Conservation (phyloP, 768 basidiomycete species). For the Porphyrellus cyaneotinctus region DNA sequence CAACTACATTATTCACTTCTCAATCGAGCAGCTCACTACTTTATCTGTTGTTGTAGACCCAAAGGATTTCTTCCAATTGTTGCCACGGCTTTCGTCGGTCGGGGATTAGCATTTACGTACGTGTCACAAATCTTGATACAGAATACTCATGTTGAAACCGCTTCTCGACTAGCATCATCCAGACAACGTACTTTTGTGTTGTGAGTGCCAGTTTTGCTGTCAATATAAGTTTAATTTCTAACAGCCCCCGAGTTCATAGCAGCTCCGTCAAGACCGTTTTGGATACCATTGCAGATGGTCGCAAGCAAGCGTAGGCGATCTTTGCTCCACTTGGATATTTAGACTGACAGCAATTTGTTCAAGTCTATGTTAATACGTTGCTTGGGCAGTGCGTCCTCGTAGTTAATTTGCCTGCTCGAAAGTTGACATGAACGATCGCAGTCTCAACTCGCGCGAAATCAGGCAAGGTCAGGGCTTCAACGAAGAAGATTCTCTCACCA, state of each 20-base stretch:
- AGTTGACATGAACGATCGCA: slow-evolving; percentile 7
- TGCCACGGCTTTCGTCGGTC: slow-evolving; percentile 6
- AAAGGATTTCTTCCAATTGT: slow-evolving; percentile 1
- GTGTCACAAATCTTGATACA: slow-evolving; percentile 1
- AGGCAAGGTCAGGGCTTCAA: slow-evolving; percentile 20
- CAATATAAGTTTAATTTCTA: background rate
- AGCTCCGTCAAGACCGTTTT: slow-evolving; percentile 18
- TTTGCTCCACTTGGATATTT: background rate
- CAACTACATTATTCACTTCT: background rate
- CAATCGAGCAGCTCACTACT: background rate
- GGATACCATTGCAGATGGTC: slow-evolving; percentile 29
- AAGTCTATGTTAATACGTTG: slow-evolving; percentile 29
- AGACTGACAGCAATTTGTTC: background rate
- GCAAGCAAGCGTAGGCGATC: slow-evolving; percentile 20
- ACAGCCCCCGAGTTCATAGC: slow-evolving; percentile 20
- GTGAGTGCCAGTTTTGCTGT: slow-evolving; percentile 15
- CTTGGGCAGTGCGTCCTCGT: slow-evolving; percentile 21
- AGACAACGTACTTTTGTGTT: slow-evolving; percentile 14
- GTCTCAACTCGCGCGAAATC: slow-evolving; percentile 25
- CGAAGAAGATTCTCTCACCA: slow-evolving; percentile 19
- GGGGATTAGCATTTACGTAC: slow-evolving; percentile 25
- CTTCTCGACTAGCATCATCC: slow-evolving; percentile 12
- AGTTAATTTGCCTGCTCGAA: background rate
- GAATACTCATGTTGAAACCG: background rate
- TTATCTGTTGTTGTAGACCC: slow-evolving; percentile 11